These are phyloP conservation scores for Grigorovia jiainica DNA, from an alignment of 805 yeast genomes.

Conservation along the genomic window DNA sequence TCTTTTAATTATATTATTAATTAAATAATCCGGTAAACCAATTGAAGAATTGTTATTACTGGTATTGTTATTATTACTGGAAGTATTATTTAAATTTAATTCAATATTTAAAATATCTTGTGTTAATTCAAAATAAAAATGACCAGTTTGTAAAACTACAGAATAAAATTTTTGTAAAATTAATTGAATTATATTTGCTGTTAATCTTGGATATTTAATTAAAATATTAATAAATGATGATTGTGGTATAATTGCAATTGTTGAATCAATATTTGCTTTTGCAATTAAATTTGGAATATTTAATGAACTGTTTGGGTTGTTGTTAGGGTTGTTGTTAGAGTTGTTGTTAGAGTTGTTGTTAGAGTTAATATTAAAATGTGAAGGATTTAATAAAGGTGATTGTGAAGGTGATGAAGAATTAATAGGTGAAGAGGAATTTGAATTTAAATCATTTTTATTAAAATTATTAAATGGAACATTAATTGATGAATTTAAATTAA, in stretches of 20 bases:
- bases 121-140: slow-evolving; percentile 77
- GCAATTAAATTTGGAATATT: slow-evolving; percentile 47
- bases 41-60: background rate
- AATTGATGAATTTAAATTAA: too few relatives aligned
- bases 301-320: too few relatives aligned
- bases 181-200: slow-evolving; percentile 91
- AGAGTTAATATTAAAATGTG: background rate
- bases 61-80: slow-evolving; percentile 29
- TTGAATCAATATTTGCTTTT: slow-evolving; percentile 62
- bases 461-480: background rate
- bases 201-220: slow-evolving; percentile 70
- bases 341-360: too few relatives aligned
- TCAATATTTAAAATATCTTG: slow-evolving; percentile 75
- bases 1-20: slow-evolving; percentile 44
- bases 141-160: slow-evolving; percentile 87
- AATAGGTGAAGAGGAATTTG: background rate
- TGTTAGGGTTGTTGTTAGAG: too few relatives aligned
- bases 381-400: background rate
- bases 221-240: slow-evolving; percentile 69
- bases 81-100: slow-evolving; percentile 40
- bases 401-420: background rate
- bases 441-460: background rate
- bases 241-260: slow-evolving; percentile 87
- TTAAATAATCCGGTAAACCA: slow-evolving; percentile 53
- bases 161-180: slow-evolving; percentile 77